Percentiles rank a stretch among this genome's conserved stretches.
phyloP scores from a whole-genome alignment of 768 basidiomycete genomes.

The Phaeolepiota aurea region DNA sequence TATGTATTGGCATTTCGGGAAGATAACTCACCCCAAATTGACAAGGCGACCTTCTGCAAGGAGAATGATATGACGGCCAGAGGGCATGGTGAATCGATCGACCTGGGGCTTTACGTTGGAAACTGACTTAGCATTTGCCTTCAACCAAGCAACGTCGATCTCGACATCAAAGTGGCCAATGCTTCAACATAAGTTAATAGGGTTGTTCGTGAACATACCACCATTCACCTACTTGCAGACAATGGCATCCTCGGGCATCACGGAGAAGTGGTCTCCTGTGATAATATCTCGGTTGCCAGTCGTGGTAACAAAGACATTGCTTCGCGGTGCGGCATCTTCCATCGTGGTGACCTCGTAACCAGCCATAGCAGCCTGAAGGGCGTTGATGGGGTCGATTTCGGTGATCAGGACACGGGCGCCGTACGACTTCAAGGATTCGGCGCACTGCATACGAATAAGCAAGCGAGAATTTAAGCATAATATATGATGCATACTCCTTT shows the following conservation, averaged over 20 bases:
- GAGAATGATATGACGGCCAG: conserved; percentile 91
- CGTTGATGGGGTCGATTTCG: conserved; percentile 99
- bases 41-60: conserved; percentile 99
- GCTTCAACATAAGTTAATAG: conserved; percentile 26
- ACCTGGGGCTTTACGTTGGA: conserved; percentile 99
- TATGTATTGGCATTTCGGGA: conserved; percentile 7
- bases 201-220: neutral
- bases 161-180: conserved; percentile 85
- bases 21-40: conserved; percentile 74
- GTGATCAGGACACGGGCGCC: conserved; percentile 94
- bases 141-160: conserved; percentile 98
- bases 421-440: conserved; percentile 94
- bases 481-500: conserved; percentile 73
- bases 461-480: neutral
- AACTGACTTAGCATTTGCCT: conserved; percentile 75
- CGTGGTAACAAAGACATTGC: conserved; percentile 95
- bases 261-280: conserved; percentile 81
- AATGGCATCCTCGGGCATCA: conserved; percentile 97
- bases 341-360: conserved; percentile 98
- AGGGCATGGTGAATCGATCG: conserved; percentile 90
- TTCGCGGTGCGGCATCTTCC: conserved; percentile 88
- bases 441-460: conserved; percentile 52
- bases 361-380: conserved; percentile 98
- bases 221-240: conserved; percentile 76
- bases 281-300: conserved; percentile 99